These are phyloP conservation scores for Trichoderma asperelloides DNA, from an alignment of 495 filamentous ascomycete species.

Conservation along the genomic window DNA sequence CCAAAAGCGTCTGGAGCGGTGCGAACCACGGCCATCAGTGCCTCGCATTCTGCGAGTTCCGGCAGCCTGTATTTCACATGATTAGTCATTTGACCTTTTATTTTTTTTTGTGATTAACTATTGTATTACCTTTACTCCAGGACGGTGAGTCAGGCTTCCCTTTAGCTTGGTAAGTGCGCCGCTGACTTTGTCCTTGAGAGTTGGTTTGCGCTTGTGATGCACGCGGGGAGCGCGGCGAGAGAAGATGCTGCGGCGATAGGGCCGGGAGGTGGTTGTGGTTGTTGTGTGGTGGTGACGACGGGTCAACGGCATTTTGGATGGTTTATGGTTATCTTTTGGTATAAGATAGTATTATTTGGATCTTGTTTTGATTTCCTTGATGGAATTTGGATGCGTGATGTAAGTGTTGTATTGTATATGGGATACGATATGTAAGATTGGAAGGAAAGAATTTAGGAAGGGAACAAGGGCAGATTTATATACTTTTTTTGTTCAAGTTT, in stretches of 20 bases:
- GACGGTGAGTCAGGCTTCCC: constrained; percentile 50
- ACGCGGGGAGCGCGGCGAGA: constrained; percentile 15
- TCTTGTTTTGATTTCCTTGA: neutral
- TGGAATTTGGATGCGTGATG: neutral
- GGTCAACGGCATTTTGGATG: constrained; percentile 5
- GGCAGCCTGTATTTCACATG: constrained; percentile 45
- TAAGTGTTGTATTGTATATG: neutral
- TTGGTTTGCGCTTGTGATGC: constrained; percentile 47
- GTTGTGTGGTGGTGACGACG: constrained; percentile 19
- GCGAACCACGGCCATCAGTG: constrained; percentile 53
- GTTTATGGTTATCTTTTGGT: neutral
- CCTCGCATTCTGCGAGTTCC: constrained; percentile 64
- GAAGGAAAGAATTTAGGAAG: neutral
- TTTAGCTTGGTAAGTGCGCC: constrained; percentile 60
- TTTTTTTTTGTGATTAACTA: constrained; percentile 5
- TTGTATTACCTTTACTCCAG: constrained; percentile 51
- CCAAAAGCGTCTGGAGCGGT: constrained; percentile 18
- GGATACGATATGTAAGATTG: neutral
- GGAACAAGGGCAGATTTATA: neutral
- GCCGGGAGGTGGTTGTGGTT: constrained; percentile 14
- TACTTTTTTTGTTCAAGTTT: too few relatives aligned
- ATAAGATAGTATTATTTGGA: neutral
- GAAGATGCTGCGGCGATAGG: constrained; percentile 11
- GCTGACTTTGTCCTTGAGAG: constrained; percentile 59
- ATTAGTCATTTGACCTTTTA: neutral